Evolutionary conservation across 306 rosid genomes (phyloP), one percentile per base, ranked within the genome.

Genomic region (Erythrophleum fordii): DNA sequence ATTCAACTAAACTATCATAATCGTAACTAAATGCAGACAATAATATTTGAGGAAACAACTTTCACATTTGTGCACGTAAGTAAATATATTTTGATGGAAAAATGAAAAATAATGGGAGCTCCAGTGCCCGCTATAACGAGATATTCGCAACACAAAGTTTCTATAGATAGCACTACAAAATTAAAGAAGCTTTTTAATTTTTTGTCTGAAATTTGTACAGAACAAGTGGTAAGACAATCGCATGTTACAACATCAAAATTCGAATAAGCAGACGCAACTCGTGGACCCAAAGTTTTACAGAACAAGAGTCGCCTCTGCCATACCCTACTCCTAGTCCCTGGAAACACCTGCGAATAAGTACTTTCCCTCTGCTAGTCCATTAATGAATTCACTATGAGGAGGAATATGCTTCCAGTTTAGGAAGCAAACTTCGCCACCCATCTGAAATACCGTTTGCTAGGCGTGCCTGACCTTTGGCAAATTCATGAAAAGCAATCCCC

Each of bases 401-500:
- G 53, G 93, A 88, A 79, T 89, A 86, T 22, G 89, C 84, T 67
- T 95, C 97, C 11, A 95, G 95, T 86, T 95, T 92, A 39, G 97
- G 98, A 74, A 92, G 91, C n/a, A n/a, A n/a, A n/a, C n/a, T n/a
- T n/a, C n/a, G n/a, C n/a, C n/a, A n/a, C n/a, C n/a, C n/a, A n/a
- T n/a, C n/a, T n/a, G n/a, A n/a, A n/a, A n/a, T n/a, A n/a, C n/a
- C n/a, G n/a, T n/a, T n/a, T n/a, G n/a, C n/a, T n/a, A n/a, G n/a
- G n/a, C n/a, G n/a, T n/a, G n/a, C n/a, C n/a, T n/a, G n/a, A n/a
- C n/a, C n/a, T n/a, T n/a, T n/a, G n/a, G n/a, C 77, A 95, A 95
- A 92, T 88, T 92, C 97, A 16, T 95, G 97, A 85, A 95, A 92
- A 75, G 97, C 97, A 41, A 88, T 79, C 53, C 95, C 97, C 93